Evolutionary conservation across 192 early-diverging fungal species (phyloP).

Genomic region (Umbelopsis isabellina): DNA sequence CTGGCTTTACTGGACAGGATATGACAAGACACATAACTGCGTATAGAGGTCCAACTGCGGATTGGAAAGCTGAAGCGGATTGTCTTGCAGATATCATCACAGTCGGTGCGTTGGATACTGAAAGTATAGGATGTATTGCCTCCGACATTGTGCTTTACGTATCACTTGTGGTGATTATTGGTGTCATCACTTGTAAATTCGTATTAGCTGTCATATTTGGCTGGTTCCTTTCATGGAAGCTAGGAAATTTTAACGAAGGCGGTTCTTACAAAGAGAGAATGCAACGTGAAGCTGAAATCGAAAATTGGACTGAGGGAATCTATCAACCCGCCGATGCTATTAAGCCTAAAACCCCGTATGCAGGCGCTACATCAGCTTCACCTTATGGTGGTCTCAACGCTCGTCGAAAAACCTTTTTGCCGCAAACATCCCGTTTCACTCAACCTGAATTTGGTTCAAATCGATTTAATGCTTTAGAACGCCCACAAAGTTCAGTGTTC

Average conservation of each 20-base stretch:
- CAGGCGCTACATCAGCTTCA: background rate
- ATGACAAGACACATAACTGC: constrained; percentile 51
- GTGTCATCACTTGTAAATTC: constrained; percentile 70
- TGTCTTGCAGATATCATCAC: constrained; percentile 77
- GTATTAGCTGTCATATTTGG: constrained; percentile 76
- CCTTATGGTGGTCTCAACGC: constrained; percentile 8
- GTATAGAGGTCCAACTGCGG: constrained; percentile 48
- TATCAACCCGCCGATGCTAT: constrained; percentile 46
- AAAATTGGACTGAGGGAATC: constrained; percentile 76
- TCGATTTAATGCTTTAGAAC: constrained; percentile 23
- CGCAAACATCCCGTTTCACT: constrained; percentile 31
- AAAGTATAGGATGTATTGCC: constrained; percentile 81
- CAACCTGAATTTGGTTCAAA: constrained; percentile 9
- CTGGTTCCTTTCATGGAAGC: constrained; percentile 79
- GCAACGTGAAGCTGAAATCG: constrained; percentile 71
- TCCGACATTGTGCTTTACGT: constrained; percentile 76
- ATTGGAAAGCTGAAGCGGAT: constrained; percentile 52
- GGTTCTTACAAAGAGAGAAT: constrained; percentile 69
- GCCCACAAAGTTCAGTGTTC: constrained; percentile 19
- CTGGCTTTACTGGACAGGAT: constrained; percentile 51
- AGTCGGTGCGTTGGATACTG: constrained; percentile 79
- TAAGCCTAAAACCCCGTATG: constrained; percentile 3
- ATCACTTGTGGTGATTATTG: constrained; percentile 73
- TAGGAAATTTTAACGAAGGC: constrained; percentile 73
- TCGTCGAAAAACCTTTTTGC: constrained; percentile 28